Percentiles rank a stretch among this genome's conserved stretches.
Conservation (phyloP, 768 basidiomycete species). For the Suillus subluteus region DNA sequence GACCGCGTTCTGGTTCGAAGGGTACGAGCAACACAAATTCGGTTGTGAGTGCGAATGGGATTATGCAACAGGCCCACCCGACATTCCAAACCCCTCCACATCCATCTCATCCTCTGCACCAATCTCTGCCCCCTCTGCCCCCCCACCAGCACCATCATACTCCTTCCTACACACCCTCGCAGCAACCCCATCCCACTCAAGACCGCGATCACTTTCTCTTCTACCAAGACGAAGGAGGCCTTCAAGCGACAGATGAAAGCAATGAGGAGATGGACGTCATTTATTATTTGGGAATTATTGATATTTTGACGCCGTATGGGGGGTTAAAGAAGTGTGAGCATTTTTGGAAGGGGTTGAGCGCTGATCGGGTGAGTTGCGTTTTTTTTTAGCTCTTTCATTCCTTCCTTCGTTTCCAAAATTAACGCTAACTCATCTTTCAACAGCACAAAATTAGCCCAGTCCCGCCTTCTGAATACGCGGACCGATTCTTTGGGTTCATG, state of each 20-base stretch:
- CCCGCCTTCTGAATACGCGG: conserved; percentile 82
- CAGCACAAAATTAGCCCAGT: conserved; percentile 97
- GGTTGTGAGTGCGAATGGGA: not conserved
- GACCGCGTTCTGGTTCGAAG: not conserved
- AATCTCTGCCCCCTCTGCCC: not conserved
- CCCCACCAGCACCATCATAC: not conserved
- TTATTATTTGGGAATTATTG: conserved; percentile 96
- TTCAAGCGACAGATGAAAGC: conserved; percentile 85
- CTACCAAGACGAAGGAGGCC: conserved; percentile 95
- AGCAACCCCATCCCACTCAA: conserved; percentile 4
- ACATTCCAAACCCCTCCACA: conserved; percentile 1
- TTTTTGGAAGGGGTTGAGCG: conserved; percentile 88
- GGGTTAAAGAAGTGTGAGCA: conserved; percentile 80
- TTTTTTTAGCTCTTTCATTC: not conserved
- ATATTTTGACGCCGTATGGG: conserved; percentile 92
- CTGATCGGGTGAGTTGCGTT: conserved; percentile 75
- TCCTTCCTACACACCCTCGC: not conserved
- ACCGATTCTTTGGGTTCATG: conserved; percentile 89
- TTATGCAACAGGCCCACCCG: not conserved
- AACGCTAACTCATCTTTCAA: conserved; percentile 6
- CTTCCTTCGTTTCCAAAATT: not conserved
- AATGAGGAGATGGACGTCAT: conserved; percentile 77
- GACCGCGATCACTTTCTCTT: conserved; percentile 77
- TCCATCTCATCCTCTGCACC: not conserved
- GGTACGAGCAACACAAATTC: not conserved